Evolutionary conservation across 352 stramenopile genomes (phyloP), one percentile per base, ranked within the genome.

Genomic region (Pythium pyrilobum): DNA sequence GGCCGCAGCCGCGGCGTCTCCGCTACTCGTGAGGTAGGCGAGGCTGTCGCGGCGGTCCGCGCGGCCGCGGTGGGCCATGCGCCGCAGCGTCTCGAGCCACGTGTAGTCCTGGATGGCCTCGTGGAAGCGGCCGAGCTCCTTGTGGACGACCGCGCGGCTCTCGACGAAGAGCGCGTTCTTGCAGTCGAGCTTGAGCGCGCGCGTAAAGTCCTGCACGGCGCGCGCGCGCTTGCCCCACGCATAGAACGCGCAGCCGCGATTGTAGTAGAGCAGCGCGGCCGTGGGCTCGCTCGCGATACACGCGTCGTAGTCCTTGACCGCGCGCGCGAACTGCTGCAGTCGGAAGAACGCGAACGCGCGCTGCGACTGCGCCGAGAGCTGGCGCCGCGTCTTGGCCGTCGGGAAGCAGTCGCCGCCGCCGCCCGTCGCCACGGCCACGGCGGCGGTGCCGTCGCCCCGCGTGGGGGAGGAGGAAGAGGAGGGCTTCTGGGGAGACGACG

Each of bases 81-180:
- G 73, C 0, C 72, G 70, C 41, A 85, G 56, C 16, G 76, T 66
- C 38, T 83, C 70, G 10, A 87, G 67, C 71, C 76, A 83, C 12
- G 70, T 61, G 65, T 89, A 89, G 52, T 87, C 79, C 25, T 75
- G 70, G 38, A 89, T 89, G 9, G 79, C 76, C 49, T 89, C 76
- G 25, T 77, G 65, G 47, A 89, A 89, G 5, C 62, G 64, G 3
- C 79, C 76, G 52, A 85, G 66, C 56, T 83, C 70, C 27, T 84
- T 84, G 49, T 72, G 57, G 34, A 89, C 61, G 10, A 71, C 62
- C 10, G 76, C 79, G 28, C 79, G 72, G 59, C 74, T 87, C 54
- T 89, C 79, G 34, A 87, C 55, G 42, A 71, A 86, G 11, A 84
- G 53, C 32, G 63, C 46, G 50, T 85, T 89, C 52, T 81, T 85